Base-by-base conservation (phyloP, 2,329 filamentous ascomycete genomes). In the Cladosporium sp. region DNA sequence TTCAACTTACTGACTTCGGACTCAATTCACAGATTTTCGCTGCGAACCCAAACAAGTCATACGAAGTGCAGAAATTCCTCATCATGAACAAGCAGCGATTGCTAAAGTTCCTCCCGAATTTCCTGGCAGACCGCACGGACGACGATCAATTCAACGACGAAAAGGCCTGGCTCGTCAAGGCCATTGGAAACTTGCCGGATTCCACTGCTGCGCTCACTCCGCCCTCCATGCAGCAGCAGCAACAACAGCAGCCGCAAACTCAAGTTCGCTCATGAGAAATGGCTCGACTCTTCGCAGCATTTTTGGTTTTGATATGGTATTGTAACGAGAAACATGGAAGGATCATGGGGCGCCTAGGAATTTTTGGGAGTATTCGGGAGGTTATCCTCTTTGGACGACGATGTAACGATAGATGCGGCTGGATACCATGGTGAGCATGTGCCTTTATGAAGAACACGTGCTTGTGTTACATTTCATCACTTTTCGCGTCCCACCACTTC, bases 121-220 rank as follows among this genome's bases (percentile, higher is more conserved):
- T 98, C 65, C 77, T 98, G 29, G 91, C 95, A 64, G 93, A 97
- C 63, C 81, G 93, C 49, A 96, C 88, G 27, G 93, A 98, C 59
- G 93, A 98, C 65, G 93, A 97, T 69, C 93, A 98, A 69, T 98
- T 98, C 67, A 93, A 91, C 58, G 93, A 98, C 65, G 93, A 98
- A 76, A 88, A 95, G 65, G 92, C 93, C 60, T 98, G 97, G 66
- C 74, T 98, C 62, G 91, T 98, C 63, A 92, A 94, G 70, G 91
- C 96, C 69, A 97, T 98, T 36, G 63, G 63, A 8, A 61, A 60
- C 49, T 53, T 68, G 45, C 66, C 66, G 19, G 62, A 66, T 40
- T 59, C 51, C 29, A 65, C 62, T n/a, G 55, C 50, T 9, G 60
- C 52, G 7, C 40, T 60, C 39, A 41, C 40, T 25, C 49, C 56